A percentile compares a stretch with the other conserved stretches of the same genome.
Conservation (phyloP, 768 basidiomycete species). For the Leccinum barrowsii region DNA sequence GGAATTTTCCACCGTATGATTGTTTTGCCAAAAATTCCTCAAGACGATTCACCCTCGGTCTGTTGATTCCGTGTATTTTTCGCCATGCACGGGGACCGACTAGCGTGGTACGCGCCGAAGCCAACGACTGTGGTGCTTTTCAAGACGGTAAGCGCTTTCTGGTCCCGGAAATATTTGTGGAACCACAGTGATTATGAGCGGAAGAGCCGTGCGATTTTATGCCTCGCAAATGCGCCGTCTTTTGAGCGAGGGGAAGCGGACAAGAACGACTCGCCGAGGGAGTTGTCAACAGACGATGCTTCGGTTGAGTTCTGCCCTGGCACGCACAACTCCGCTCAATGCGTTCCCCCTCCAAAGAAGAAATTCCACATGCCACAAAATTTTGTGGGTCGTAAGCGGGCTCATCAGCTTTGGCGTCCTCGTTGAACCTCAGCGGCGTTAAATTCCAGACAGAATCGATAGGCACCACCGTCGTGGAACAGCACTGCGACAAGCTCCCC, state of each 20-base stretch:
- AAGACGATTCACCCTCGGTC: neutral
- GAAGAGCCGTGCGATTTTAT: conserved; percentile 13
- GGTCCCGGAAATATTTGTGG: neutral
- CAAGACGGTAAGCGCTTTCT: conserved; percentile 8
- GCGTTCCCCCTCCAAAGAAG: conserved; percentile 3
- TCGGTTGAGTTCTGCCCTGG: neutral
- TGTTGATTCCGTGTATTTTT: conserved; percentile 7
- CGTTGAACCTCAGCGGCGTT: neutral
- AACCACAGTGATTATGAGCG: neutral
- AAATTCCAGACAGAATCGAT: neutral
- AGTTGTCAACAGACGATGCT: neutral
- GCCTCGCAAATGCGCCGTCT: neutral
- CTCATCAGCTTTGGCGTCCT: neutral
- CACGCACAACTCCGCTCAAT: conserved; percentile 21
- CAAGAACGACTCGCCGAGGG: neutral
- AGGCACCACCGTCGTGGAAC: too few relatives aligned
- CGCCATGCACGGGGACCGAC: neutral
- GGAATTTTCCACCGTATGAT: conserved; percentile 26
- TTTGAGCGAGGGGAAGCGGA: neutral
- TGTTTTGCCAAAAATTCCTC: conserved; percentile 9
- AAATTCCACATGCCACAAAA: conserved; percentile 13
- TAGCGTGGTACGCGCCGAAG: neutral
- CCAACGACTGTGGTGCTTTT: neutral
- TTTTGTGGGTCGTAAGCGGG: neutral
- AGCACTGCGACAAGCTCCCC: neutral